Percentiles rank a stretch among this genome's conserved stretches.
Conservation (phyloP, 1,139 yeast species). For the Lodderomyces jiufengensis region DNA sequence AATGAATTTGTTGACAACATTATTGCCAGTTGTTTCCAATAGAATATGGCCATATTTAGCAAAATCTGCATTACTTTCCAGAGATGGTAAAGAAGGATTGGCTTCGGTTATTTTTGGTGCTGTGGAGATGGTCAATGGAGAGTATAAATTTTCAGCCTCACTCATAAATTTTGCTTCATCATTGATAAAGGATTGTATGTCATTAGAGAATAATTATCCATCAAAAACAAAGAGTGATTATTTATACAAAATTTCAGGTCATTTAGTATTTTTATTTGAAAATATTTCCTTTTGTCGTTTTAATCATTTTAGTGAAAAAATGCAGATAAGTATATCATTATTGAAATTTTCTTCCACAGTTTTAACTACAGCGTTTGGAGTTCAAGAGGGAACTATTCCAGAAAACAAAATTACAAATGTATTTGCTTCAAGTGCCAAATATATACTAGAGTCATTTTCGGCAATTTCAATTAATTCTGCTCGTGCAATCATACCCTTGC, state of each 20-base stretch:
- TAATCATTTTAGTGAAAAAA: slow-evolving; percentile 50
- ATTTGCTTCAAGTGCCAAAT: slow-evolving; percentile 45
- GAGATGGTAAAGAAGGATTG: slow-evolving; percentile 67
- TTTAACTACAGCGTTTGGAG: slow-evolving; percentile 53
- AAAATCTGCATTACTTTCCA: slow-evolving; percentile 61
- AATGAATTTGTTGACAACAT: slow-evolving; percentile 48
- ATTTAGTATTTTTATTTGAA: slow-evolving; percentile 66
- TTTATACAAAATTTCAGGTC: slow-evolving; percentile 52
- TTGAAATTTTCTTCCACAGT: slow-evolving; percentile 56
- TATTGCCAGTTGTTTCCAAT: slow-evolving; percentile 50
- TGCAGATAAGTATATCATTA: slow-evolving; percentile 58
- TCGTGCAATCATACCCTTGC: slow-evolving; percentile 56
- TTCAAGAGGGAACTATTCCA: slow-evolving; percentile 42
- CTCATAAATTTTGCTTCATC: slow-evolving; percentile 53
- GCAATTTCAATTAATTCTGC: slow-evolving; percentile 46
- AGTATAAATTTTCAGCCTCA: slow-evolving; percentile 60
- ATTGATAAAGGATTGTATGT: slow-evolving; percentile 53
- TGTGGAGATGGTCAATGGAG: slow-evolving; percentile 67
- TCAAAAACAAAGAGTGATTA: slow-evolving; percentile 50
- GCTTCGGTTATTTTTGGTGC: slow-evolving; percentile 65
- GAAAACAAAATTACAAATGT: slow-evolving; percentile 45
- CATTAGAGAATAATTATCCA: slow-evolving; percentile 34
- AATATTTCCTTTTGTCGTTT: slow-evolving; percentile 72
- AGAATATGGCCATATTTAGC: slow-evolving; percentile 79
- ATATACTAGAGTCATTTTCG: slow-evolving; percentile 56